Conservation (phyloP, 352 stramenopile species). For the Pythium phragmiticola region DNA sequence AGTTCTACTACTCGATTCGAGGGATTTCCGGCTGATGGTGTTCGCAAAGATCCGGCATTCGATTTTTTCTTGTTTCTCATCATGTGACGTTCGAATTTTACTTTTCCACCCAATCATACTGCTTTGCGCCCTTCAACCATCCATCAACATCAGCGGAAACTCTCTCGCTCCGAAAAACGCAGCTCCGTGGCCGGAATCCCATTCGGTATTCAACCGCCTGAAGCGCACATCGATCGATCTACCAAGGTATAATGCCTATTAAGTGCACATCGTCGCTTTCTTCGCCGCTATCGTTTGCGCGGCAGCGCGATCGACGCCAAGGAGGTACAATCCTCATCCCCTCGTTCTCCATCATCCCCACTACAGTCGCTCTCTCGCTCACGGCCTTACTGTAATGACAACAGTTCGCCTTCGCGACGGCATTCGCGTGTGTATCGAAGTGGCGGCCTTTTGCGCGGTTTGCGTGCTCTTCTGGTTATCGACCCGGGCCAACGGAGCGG, state of each 20-base stretch:
- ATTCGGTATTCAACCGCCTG: neutral
- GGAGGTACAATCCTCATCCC: neutral
- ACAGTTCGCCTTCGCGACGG: too few species aligned
- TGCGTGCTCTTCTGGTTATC: too few species aligned
- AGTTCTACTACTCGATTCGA: too few species aligned
- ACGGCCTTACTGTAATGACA: neutral
- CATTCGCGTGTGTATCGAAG: too few species aligned
- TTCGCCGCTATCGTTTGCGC: neutral
- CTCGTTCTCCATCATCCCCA: neutral
- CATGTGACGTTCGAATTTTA: constrained; percentile 4
- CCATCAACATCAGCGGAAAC: too few species aligned
- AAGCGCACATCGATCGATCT: neutral
- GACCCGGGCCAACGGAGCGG: too few species aligned
- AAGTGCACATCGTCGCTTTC: neutral
- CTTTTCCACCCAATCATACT: constrained; percentile 5
- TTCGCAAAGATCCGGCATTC: constrained; percentile 1
- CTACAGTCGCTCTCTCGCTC: neutral
- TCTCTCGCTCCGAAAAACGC: too few species aligned
- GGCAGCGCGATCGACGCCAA: neutral
- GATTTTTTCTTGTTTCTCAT: constrained; percentile 3
- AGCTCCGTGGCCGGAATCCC: neutral
- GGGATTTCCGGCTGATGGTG: too few species aligned
- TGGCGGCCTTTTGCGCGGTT: too few species aligned
- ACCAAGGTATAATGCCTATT: neutral
- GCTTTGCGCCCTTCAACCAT: neutral